Evolutionary conservation across 768 basidiomycete genomes (phyloP).

Genomic region (Tremella yokohamensis): DNA sequence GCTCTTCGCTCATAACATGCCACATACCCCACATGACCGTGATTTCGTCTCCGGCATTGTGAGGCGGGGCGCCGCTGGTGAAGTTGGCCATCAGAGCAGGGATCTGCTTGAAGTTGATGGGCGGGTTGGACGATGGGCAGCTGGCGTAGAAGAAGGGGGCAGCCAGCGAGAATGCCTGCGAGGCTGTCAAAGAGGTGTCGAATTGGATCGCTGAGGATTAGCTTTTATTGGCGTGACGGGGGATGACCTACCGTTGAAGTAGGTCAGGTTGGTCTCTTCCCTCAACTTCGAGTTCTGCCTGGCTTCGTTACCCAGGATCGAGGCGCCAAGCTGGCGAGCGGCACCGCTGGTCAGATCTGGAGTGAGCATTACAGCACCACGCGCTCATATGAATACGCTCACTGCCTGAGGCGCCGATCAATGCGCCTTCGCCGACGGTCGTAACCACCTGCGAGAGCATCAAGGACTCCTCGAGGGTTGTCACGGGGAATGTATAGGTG

Average conservation of each 20-base stretch:
- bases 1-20: no score
- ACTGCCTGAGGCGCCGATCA: constrained; percentile 27
- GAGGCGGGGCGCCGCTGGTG: constrained; percentile 14
- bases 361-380: background rate
- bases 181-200: constrained; percentile 26
- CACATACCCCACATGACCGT: constrained; percentile 25
- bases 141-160: constrained; percentile 16
- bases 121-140: constrained; percentile 26
- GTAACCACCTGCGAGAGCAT: constrained; percentile 22
- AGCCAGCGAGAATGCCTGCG: constrained; percentile 26
- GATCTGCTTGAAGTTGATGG: constrained; percentile 29
- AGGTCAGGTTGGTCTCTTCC: constrained; percentile 19
- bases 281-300: constrained; percentile 25
- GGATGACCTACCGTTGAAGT: constrained; percentile 24
- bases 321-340: constrained; percentile 14
- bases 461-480: constrained; percentile 16
- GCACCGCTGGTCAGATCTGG: constrained; percentile 17
- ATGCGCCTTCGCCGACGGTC: constrained; percentile 28
- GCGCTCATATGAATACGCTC: background rate
- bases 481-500: constrained; percentile 27
- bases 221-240: background rate
- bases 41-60: constrained; percentile 23
- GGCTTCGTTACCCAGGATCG: constrained; percentile 28
- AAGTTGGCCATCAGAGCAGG: constrained; percentile 25
- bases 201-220: constrained; percentile 21